Base-by-base conservation (phyloP, 345 rosid genomes). In the Melaleuca quinquenervia region DNA sequence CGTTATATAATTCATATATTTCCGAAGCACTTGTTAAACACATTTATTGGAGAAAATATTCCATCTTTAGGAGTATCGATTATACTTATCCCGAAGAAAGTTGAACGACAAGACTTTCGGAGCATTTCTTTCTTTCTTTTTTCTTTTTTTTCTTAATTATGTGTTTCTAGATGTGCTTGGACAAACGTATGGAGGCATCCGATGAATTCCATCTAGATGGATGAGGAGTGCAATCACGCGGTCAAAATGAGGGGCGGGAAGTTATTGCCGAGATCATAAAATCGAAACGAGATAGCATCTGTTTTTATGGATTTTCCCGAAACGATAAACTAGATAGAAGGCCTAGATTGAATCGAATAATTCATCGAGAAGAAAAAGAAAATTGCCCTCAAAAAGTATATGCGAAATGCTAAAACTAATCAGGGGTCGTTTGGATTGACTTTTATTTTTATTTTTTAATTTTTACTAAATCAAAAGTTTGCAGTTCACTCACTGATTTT, bases 241-340 rank as follows among this genome's bases (percentile, higher is more conserved):
- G 0, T 36, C 11, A 7, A 36, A 36, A 36, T 0, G 1, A 0
- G 13, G 13, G 0, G 24, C 1, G 2, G 11, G 12, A 18, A 70
- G 11, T 12, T 70, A 8, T 18, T 13, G 1, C 10, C 1, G 4
- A 5, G 14, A 70, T 18, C 0, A 8, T 3, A 18, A 32, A 2
- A 22, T 5, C n/a, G n/a, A 54, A 22, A 0, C 12, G 12, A 32
- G 44, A 64, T 32, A 6, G n/a, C n/a, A n/a, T n/a, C n/a, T 6
- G 15, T 62, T 3, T 41, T 62, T 29, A 20, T 1, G 45, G 45
- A 10, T 64, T 64, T 64, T 64, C 29, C 21, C 15, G 18, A 32
- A 64, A 16, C 18, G 78, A 70, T 18, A 6, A 7, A 32, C 6
- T 8, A 29, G 44, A 32, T 22, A 7, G 7, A 64, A 14, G 11